Base-by-base conservation (phyloP, 2,329 filamentous ascomycete genomes). In the Nothophoma quercina region DNA sequence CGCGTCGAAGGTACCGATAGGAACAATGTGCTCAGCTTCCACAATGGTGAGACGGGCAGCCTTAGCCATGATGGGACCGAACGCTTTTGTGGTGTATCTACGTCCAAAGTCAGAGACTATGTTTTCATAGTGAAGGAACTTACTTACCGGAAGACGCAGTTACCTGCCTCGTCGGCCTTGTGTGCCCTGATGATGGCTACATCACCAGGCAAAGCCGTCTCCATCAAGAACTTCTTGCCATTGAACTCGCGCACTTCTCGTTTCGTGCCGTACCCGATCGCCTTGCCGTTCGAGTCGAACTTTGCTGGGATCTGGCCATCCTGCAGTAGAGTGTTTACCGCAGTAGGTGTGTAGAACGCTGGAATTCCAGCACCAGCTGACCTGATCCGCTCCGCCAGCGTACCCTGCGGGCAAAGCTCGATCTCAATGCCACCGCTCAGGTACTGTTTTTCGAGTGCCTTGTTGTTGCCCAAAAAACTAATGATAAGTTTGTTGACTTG, bases 11-110 rank as follows among this genome's bases (percentile, higher is more conserved):
- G 91, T 89, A 52, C 92, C 92, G 1, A 89, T 87, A 76, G 96
- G 90, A 50, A 96, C 92, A 56, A 96, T 96, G 70, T 96, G 83
- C 77, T 96, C 92, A n/a, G 92, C 92, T 79, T 96, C 92, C 58
- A 96, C 92, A 63, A 96, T 96, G 61, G 91, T 96, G 75, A 90
- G 84, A 76, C 90, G 91, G 48, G 92, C 92, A 71, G 96, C 95
- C 69, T 91, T 88, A 60, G 89, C 92, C 92, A 96, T 96, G 33
- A 73, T 71, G 28, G 69, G 69, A 2, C 70, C 71, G 33, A 72
- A 74, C 4, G 69, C 69, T 61, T 72, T 74, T 21, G 71, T 72
- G 4, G 71, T 72, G 51, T 74, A 74, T 59, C 71, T 73, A 16
- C 1, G 10, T 6, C 3, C 16, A 4, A 1, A 5, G 33, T 63